Base-by-base conservation (phyloP, 2,329 filamentous ascomycete genomes). In the Trichoderma asperellum region DNA sequence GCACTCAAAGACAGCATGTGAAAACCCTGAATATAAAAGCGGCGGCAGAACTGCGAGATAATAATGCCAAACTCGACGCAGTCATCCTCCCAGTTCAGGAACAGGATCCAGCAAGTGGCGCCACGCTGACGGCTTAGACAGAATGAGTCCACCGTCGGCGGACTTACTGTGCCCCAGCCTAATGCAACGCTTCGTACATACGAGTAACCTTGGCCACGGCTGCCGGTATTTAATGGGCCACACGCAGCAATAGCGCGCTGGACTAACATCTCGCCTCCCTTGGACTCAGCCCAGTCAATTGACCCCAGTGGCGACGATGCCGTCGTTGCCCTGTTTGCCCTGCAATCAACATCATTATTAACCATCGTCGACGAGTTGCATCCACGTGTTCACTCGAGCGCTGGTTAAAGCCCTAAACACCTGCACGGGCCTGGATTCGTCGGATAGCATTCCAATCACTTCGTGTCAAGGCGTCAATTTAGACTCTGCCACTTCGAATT, bases 131-230 rank as follows among this genome's bases (percentile, higher is more conserved):
- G 47, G 47, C 47, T 29, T 32, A 14, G 34, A 64, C 52, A 18
- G 52, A 34, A 43, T 40, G 21, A 32, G 12, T 40, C 40, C 12
- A 4, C 35, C 5, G 29, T n/a, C 35, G n/a, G 37, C 27, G 62
- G 62, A 65, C 47, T 47, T 65, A 65, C 62, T 55, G 52, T 55
- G 24, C 52, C 7, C 21, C 14, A 18, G 14, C 24, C 27, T 63
- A 58, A 58, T 58, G 55, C 34, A 37, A 21, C 34, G 7, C 55
- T 35, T 58, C 57, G 57, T 59, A 59, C 35, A 43, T 59, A 59
- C 57, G 57, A 59, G 55, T 5, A 24, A 37, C 55, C 55, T 16
- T 29, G 24, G 21, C 21, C 12, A 53, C 16, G 16, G 37, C 21
- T 53, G 52, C 27, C 52, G 21, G 14, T 27, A 32, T 55, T 55